Base-by-base conservation (phyloP, 257 asterid species). In the Primulina huaijiensis region DNA sequence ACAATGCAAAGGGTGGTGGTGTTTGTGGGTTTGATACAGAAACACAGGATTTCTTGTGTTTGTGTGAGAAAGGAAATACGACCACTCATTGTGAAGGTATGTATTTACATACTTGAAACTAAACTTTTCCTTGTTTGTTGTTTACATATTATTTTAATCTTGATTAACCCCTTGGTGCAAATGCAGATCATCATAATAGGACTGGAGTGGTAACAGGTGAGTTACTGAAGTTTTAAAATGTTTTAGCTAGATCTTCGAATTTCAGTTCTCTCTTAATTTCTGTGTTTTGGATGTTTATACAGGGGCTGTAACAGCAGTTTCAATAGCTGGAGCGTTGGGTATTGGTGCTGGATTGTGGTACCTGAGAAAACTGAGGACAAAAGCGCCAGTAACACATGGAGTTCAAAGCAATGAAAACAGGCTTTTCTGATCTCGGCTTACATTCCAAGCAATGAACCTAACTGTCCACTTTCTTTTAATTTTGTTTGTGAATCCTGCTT, bases 361-460 rank as follows among this genome's bases (percentile, higher is more conserved):
- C 70, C 75, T 90, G 35, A 81, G 69, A 61, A 90, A 88, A 77
- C 53, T 93, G 73, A 89, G 95, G 78, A 77, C 92, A 30, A 90
- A 82, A 80, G 92, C 97, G 2, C 92, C 97, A 0, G 96, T 93
- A 0, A 90, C 89, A 46, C 99, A 93, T 74, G 99, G 99, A 20
- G 96, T 93, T 43, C 86, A 90, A 74, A 87, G 74, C 80, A 93
- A 86, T 52, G 99, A 90, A 68, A 93, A 93, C 33, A 79, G 99
- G 43, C 93, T 90, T 67, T 93, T 90, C 35, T 93, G 76, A 83
- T 20, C 10, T 17, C 57, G 17, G 5, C 56, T 40, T 38, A 12
- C 62, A 12, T 67, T 72, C 50, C 69, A 77, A 7, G 76, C 73
- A 75, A 82, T 5, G 67, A 72, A 75, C 64, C 74, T 62, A 16